A percentile compares a stretch with the other conserved stretches of the same genome.
These are phyloP conservation scores for Fulvia fulva DNA, from an alignment of 2,329 filamentous ascomycete species.

Conservation along the genomic window DNA sequence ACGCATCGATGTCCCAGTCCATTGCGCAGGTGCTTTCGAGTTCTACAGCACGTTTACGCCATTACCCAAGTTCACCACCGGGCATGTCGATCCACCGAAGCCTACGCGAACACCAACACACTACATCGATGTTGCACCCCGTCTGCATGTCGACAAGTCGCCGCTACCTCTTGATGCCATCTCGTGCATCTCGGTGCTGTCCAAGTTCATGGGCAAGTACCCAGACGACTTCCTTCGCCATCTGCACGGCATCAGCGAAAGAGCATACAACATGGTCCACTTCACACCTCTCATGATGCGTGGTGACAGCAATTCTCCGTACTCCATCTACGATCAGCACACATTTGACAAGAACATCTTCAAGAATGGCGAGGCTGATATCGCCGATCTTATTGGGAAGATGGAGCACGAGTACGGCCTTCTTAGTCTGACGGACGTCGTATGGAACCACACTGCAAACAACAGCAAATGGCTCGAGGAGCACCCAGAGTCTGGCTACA, in stretches of 20 bases:
- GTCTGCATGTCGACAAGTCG: slow-evolving; percentile 67
- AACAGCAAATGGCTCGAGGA: slow-evolving; percentile 93
- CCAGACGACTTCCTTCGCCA: slow-evolving; percentile 88
- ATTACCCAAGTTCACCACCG: slow-evolving; percentile 70
- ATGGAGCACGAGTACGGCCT: slow-evolving; percentile 83
- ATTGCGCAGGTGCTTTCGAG: slow-evolving; percentile 79
- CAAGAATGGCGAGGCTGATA: slow-evolving; percentile 77
- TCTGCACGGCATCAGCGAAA: slow-evolving; percentile 77
- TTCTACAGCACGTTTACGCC: slow-evolving; percentile 93
- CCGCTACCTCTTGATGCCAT: slow-evolving; percentile 79
- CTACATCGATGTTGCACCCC: slow-evolving; percentile 91
- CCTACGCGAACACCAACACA: slow-evolving; percentile 64
- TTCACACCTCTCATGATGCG: slow-evolving; percentile 91
- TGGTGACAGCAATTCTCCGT: slow-evolving; percentile 89
- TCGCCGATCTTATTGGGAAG: slow-evolving; percentile 69
- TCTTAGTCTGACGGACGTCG: slow-evolving; percentile 88
- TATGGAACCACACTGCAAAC: slow-evolving; percentile 95
- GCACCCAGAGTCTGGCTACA: slow-evolving; percentile 95
- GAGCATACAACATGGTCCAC: slow-evolving; percentile 98
- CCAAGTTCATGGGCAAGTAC: slow-evolving; percentile 96
- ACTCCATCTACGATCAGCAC: slow-evolving; percentile 92
- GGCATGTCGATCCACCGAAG: slow-evolving; percentile 46
- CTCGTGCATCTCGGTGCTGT: slow-evolving; percentile 88
- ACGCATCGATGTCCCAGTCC: slow-evolving; percentile 82
- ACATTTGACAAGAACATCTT: slow-evolving; percentile 79